Conservation (phyloP, 1,139 yeast species). For the Magnusiomyces fungicola region DNA sequence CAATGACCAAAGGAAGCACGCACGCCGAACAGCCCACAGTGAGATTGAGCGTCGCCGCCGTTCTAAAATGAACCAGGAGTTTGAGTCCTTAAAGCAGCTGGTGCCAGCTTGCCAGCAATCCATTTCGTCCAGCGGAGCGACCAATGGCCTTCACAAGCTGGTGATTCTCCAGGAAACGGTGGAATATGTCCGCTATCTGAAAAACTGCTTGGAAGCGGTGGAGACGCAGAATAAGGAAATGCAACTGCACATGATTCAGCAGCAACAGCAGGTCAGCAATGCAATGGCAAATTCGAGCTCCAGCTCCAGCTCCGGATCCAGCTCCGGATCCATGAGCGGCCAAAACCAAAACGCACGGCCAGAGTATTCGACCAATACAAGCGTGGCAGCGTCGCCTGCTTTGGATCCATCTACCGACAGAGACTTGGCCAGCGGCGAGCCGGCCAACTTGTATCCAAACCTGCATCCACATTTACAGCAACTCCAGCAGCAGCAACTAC, state of each 20-base stretch:
- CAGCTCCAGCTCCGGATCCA: neutral
- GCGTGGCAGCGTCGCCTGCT: neutral
- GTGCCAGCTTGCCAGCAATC: slow-evolving; percentile 67
- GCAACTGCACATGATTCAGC: slow-evolving; percentile 6
- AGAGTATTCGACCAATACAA: too few species aligned
- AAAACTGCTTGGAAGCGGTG: slow-evolving; percentile 28
- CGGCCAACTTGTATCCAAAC: neutral
- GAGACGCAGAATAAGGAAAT: slow-evolving; percentile 11
- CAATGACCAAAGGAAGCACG: slow-evolving; percentile 41
- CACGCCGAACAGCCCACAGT: slow-evolving; percentile 59
- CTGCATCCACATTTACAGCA: neutral
- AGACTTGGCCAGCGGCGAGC: neutral
- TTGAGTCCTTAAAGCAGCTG: slow-evolving; percentile 68
- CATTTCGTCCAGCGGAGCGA: slow-evolving; percentile 29
- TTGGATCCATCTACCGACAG: neutral
- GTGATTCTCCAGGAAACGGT: slow-evolving; percentile 76
- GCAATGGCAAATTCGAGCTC: neutral
- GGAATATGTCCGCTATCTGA: slow-evolving; percentile 66
- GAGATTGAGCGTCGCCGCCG: slow-evolving; percentile 75
- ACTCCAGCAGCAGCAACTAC: neutral
- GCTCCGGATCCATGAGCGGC: neutral
- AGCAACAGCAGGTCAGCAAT: slow-evolving; percentile 5
- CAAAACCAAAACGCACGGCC: too few species aligned
- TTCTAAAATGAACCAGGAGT: slow-evolving; percentile 72
- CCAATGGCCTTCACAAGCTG: slow-evolving; percentile 61